These are phyloP conservation scores for Auriculariales sp. DNA, from an alignment of 768 basidiomycete species.

Conservation along the genomic window DNA sequence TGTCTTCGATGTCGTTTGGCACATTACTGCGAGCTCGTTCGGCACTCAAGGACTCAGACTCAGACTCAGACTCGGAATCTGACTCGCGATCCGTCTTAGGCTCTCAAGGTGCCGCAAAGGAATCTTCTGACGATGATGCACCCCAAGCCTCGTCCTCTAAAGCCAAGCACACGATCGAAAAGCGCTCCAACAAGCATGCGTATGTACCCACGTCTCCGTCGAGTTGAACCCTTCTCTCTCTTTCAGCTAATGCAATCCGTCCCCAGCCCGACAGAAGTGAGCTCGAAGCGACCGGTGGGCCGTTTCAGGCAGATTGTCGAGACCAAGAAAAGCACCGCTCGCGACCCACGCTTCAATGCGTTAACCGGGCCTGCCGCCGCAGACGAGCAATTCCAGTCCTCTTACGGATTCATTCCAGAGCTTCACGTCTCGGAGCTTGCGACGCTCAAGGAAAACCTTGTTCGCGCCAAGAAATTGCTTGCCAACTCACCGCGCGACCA, in stretches of 20 bases:
- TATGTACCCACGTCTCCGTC: constrained; percentile 27
- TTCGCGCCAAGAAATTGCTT: constrained; percentile 51
- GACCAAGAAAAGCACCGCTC: constrained; percentile 51
- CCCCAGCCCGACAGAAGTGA: constrained; percentile 61
- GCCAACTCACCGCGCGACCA: constrained; percentile 44
- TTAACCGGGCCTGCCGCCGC: constrained; percentile 53
- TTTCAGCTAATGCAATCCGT: constrained; percentile 1
- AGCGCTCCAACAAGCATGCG: constrained; percentile 77
- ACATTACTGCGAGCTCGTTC: constrained; percentile 50
- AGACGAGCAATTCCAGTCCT: constrained; percentile 41
- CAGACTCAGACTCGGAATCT: constrained; percentile 7
- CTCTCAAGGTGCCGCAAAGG: constrained; percentile 11
- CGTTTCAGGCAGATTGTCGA: constrained; percentile 59
- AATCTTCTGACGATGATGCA: constrained; percentile 10
- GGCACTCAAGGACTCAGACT: constrained; percentile 27
- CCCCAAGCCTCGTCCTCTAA: constrained; percentile 16
- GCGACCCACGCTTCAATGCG: constrained; percentile 79
- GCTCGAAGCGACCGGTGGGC: constrained; percentile 74
- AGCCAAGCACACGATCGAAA: constrained; percentile 31
- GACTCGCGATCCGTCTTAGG: constrained; percentile 16
- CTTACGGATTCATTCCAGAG: constrained; percentile 62
- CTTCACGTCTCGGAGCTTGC: constrained; percentile 50
- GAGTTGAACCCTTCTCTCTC: background rate
- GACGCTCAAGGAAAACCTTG: constrained; percentile 48
- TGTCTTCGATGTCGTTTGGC: constrained; percentile 48